Percentiles rank a stretch among this genome's conserved stretches.
These are phyloP conservation scores for Umbelopsis sp. DNA, from an alignment of 192 early-diverging fungal species.

Conservation along the genomic window DNA sequence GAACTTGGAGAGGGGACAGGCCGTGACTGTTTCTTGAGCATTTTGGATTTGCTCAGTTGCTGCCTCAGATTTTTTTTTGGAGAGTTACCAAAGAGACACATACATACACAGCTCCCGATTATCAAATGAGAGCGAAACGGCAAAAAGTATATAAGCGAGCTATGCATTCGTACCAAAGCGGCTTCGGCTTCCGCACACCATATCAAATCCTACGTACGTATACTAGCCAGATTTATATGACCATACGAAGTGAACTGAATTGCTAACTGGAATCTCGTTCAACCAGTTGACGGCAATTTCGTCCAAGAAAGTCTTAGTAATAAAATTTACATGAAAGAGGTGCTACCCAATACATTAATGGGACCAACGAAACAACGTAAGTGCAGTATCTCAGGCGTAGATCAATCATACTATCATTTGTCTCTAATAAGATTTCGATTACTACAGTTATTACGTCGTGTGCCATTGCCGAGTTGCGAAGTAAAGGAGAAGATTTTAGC, in stretches of 20 bases:
- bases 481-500: slow-evolving; percentile 60
- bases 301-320: slow-evolving; percentile 64
- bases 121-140: slow-evolving; percentile 80
- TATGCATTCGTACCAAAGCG: slow-evolving; percentile 79
- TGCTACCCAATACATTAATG: slow-evolving; percentile 64
- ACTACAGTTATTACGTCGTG: slow-evolving; percentile 67
- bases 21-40: no score
- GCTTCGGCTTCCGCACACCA: slow-evolving; percentile 89
- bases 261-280: slow-evolving; percentile 9
- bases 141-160: slow-evolving; percentile 77
- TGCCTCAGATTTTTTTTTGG: slow-evolving; percentile 12
- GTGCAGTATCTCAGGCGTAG: neutral
- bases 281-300: slow-evolving; percentile 82
- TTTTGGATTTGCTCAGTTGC: no score
- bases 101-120: neutral
- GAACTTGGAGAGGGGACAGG: no score
- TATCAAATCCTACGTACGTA: slow-evolving; percentile 81
- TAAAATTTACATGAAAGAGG: slow-evolving; percentile 62
- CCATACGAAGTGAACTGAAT: slow-evolving; percentile 2
- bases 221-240: neutral
- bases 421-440: neutral
- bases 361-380: slow-evolving; percentile 71
- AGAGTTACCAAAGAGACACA: neutral
- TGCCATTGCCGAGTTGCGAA: slow-evolving; percentile 69
- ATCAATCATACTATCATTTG: neutral